Conservation (phyloP, 2,329 filamentous ascomycete genomes). For the Chalaropsis thielavioides region DNA sequence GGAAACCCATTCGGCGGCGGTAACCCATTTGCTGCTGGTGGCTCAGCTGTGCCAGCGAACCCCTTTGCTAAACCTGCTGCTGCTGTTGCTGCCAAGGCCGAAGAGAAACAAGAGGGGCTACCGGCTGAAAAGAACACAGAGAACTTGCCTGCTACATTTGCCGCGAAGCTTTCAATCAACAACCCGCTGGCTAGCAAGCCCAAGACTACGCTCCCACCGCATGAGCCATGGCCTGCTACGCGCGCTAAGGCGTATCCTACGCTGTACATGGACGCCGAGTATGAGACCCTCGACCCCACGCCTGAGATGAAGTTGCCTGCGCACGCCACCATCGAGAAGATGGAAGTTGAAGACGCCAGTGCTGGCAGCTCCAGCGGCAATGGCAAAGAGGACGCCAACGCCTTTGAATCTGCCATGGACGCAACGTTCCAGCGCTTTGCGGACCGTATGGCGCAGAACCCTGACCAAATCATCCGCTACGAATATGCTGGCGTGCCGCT, state of each 20-base stretch:
- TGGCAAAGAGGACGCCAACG: slow-evolving; percentile 44
- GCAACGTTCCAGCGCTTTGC: slow-evolving; percentile 68
- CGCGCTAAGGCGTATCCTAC: slow-evolving; percentile 60
- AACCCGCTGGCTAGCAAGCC: slow-evolving; percentile 27
- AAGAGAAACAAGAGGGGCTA: not conserved
- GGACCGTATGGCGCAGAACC: slow-evolving; percentile 62
- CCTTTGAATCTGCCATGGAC: slow-evolving; percentile 63
- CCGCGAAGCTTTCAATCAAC: slow-evolving; percentile 64
- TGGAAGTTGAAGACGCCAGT: slow-evolving; percentile 25
- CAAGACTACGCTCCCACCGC: slow-evolving; percentile 34
- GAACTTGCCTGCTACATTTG: slow-evolving; percentile 47
- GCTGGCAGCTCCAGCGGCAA: slow-evolving; percentile 22
- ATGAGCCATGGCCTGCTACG: slow-evolving; percentile 56
- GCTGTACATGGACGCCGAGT: slow-evolving; percentile 80
- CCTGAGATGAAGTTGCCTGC: slow-evolving; percentile 36
- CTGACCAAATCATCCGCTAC: slow-evolving; percentile 68
- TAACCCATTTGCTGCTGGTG: slow-evolving; percentile 41
- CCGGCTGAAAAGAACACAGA: slow-evolving; percentile 20
- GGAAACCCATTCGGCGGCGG: slow-evolving; percentile 39
- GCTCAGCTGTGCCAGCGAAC: slow-evolving; percentile 31
- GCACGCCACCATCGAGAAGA: slow-evolving; percentile 35
- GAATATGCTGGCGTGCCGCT: slow-evolving; percentile 60
- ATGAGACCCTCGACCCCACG: slow-evolving; percentile 62
- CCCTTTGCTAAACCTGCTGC: slow-evolving; percentile 41
- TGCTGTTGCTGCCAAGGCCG: slow-evolving; percentile 12